These are phyloP conservation scores for Xylaria cubensis DNA, from an alignment of 495 filamentous ascomycete species.

Conservation along the genomic window DNA sequence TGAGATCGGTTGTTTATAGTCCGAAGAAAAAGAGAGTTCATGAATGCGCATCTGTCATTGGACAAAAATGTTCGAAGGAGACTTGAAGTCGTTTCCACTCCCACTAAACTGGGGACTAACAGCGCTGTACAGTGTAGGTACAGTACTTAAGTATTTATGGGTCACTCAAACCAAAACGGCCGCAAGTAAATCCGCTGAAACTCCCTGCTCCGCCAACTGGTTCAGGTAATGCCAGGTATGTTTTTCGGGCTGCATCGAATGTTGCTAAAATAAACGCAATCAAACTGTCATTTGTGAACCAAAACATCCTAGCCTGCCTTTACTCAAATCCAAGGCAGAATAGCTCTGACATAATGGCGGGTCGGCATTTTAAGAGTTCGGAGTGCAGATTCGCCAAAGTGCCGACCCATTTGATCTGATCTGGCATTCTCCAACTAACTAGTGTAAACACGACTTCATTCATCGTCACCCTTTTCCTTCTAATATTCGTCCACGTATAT, in stretches of 20 bases:
- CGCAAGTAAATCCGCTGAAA: constrained; percentile 11
- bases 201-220: not conserved
- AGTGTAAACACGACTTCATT: not conserved
- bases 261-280: constrained; percentile 3
- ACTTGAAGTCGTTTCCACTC: not conserved
- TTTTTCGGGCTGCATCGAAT: not conserved
- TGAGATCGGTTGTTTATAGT: not conserved
- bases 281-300: not conserved
- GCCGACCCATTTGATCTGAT: not conserved
- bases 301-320: not conserved
- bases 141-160: not conserved
- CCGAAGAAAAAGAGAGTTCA: not conserved
- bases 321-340: not conserved
- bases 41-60: not conserved
- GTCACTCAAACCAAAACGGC: not conserved
- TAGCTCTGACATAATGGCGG: not conserved
- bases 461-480: not conserved
- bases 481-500: not conserved
- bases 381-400: not conserved
- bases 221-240: not conserved
- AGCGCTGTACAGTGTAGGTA: not conserved
- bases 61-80: not conserved
- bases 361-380: not conserved
- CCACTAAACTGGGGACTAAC: not conserved
- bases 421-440: not conserved